Evolutionary conservation across 2,329 filamentous ascomycete species (phyloP).

Genomic region (Neocatenulostroma microsporum): DNA sequence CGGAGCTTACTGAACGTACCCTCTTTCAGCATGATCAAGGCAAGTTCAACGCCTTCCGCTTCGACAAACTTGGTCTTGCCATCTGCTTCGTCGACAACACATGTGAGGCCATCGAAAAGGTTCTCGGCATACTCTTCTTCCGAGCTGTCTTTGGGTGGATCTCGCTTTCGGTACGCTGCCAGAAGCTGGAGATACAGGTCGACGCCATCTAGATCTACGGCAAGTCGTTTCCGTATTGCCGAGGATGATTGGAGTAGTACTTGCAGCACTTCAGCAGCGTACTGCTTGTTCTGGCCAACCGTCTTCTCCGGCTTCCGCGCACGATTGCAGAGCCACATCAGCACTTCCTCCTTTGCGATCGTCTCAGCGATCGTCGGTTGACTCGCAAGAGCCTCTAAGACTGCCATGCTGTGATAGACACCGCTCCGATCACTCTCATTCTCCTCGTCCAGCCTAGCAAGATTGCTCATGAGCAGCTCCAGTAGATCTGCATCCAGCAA

Average conservation of each 20-base stretch:
- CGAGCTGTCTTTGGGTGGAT: conserved; percentile 75
- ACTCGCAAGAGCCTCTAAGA: conserved; percentile 81
- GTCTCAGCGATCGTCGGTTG: conserved; percentile 59
- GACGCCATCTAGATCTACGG: conserved; percentile 53
- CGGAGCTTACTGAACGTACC: conserved; percentile 73
- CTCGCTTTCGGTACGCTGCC: conserved; percentile 73
- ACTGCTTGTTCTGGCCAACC: conserved; percentile 88
- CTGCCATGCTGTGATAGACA: conserved; percentile 73
- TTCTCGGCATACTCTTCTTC: conserved; percentile 97
- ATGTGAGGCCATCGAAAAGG: conserved; percentile 78
- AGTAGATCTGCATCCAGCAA: conserved; percentile 60
- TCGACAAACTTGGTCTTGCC: conserved; percentile 79
- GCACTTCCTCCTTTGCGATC: conserved; percentile 62
- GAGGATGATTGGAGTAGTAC: conserved; percentile 74
- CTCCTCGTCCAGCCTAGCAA: conserved; percentile 69
- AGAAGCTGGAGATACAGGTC: conserved; percentile 76
- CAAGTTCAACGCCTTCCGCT: conserved; percentile 85
- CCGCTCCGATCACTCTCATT: conserved; percentile 68
- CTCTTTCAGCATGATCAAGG: conserved; percentile 83
- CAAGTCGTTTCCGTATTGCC: conserved; percentile 56
- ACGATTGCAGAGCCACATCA: conserved; percentile 70
- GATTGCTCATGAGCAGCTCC: conserved; percentile 66
- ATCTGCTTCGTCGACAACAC: conserved; percentile 62
- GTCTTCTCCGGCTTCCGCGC: conserved; percentile 60
- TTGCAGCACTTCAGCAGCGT: conserved; percentile 82